Evolutionary conservation across 345 rosid genomes (phyloP).

Genomic region (Populus ilicifolia): DNA sequence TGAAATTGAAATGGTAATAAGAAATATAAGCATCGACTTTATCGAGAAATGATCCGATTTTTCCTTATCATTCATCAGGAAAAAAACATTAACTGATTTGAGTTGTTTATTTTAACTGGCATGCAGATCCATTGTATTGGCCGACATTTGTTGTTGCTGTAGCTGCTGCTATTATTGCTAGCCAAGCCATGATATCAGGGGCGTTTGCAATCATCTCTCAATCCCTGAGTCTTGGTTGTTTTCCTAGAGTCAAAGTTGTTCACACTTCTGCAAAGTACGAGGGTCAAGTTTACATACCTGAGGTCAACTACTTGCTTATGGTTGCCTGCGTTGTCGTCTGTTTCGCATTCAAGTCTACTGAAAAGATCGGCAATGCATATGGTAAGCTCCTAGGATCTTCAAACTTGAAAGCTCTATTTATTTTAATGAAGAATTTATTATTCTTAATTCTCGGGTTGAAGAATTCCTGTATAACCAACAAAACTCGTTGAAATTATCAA

Average conservation of each 20-base stretch:
- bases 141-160: conserved; percentile 1
- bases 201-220: neutral
- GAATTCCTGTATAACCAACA: too few relatives aligned
- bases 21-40: too few relatives aligned
- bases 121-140: neutral
- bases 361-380: conserved; percentile 45
- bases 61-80: too few relatives aligned
- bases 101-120: neutral
- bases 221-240: neutral
- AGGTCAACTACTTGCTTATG: conserved; percentile 43
- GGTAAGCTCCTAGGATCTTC: conserved; percentile 24
- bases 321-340: conserved; percentile 39
- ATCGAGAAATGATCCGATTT: too few relatives aligned
- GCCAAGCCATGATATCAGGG: conserved; percentile 4
- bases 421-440: too few relatives aligned
- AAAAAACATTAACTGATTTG: neutral
- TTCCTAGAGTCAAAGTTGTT: conserved; percentile 36
- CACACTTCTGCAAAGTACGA: conserved; percentile 40
- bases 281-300: conserved; percentile 53
- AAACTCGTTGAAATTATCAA: too few relatives aligned
- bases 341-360: conserved; percentile 35
- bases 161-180: neutral
- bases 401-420: too few relatives aligned
- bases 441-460: too few relatives aligned
- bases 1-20: too few relatives aligned